These are phyloP conservation scores for Zangia roseola DNA, from an alignment of 768 basidiomycete genomes.

Conservation along the genomic window DNA sequence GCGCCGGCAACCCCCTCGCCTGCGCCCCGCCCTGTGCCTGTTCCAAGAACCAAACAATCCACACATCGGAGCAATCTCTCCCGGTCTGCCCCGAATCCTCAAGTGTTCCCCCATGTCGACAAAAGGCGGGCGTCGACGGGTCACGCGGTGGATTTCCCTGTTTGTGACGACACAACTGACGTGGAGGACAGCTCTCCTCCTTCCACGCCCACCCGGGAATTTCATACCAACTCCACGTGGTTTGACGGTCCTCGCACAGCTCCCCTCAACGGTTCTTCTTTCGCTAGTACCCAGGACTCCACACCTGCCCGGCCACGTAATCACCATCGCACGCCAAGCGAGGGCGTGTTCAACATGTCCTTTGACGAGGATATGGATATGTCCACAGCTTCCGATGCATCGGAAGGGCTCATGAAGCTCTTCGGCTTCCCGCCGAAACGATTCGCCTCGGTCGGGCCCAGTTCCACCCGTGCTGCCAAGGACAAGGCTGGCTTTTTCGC, in stretches of 20 bases:
- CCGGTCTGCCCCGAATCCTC: constrained; percentile 52
- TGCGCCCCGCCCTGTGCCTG: constrained; percentile 45
- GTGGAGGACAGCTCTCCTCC: constrained; percentile 42
- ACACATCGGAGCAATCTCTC: constrained; percentile 35
- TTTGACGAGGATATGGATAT: constrained; percentile 66
- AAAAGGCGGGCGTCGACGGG: constrained; percentile 35
- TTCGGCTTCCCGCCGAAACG: constrained; percentile 32
- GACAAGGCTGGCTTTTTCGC: constrained; percentile 61
- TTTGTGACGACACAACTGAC: constrained; percentile 73
- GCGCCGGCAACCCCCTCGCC: constrained; percentile 38
- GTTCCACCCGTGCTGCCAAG: constrained; percentile 23
- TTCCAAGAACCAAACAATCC: constrained; percentile 36
- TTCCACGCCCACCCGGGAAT: constrained; percentile 54
- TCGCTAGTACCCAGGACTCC: constrained; percentile 29
- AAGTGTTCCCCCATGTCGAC: constrained; percentile 30
- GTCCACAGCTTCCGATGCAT: constrained; percentile 40
- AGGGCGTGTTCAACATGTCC: constrained; percentile 73
- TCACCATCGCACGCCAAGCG: constrained; percentile 65
- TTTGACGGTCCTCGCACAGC: constrained; percentile 51
- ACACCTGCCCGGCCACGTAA: constrained; percentile 39
- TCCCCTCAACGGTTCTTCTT: constrained; percentile 41
- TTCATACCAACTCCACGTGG: constrained; percentile 28
- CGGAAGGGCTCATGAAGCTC: constrained; percentile 38
- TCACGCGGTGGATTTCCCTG: constrained; percentile 48
- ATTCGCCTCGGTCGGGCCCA: constrained; percentile 30